Evolutionary conservation across 2,329 filamentous ascomycete species (phyloP).

Genomic region (Aspergillus neoniger): DNA sequence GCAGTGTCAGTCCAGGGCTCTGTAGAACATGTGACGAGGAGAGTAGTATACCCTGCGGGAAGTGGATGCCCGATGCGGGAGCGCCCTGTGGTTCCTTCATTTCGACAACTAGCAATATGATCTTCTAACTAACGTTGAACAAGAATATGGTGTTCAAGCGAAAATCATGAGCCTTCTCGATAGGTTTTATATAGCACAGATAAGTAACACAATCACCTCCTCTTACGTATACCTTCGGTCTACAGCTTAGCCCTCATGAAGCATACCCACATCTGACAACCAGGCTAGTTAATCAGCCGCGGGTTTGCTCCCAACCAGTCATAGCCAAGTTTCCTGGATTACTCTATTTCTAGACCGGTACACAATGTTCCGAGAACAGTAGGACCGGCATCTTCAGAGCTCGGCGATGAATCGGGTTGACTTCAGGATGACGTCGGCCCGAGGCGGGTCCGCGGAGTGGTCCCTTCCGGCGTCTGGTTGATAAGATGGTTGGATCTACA

Average conservation of each 20-base stretch:
- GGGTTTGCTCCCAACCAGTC: neutral
- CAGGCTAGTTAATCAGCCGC: neutral
- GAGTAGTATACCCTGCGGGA: neutral
- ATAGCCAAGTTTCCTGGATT: neutral
- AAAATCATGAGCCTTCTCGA: neutral
- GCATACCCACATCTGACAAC: neutral
- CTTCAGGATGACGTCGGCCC: constrained; percentile 6
- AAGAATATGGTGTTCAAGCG: too few relatives aligned
- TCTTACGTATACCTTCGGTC: neutral
- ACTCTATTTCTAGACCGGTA: neutral
- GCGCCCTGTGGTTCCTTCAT: constrained; percentile 5
- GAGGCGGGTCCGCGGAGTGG: constrained; percentile 1
- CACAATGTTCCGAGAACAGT: neutral
- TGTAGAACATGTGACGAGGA: neutral
- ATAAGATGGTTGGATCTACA: too few relatives aligned
- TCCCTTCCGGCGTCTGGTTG: neutral
- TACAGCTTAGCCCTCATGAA: neutral
- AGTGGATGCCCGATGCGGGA: neutral
- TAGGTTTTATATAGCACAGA: neutral
- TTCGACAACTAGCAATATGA: neutral
- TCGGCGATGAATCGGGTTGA: neutral
- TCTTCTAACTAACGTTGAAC: too few relatives aligned
- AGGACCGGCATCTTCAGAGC: neutral
- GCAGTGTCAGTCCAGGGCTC: neutral
- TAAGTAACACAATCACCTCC: neutral